phyloP scores from a whole-genome alignment of 768 basidiomycete genomes.

The Calocera cornea region DNA sequence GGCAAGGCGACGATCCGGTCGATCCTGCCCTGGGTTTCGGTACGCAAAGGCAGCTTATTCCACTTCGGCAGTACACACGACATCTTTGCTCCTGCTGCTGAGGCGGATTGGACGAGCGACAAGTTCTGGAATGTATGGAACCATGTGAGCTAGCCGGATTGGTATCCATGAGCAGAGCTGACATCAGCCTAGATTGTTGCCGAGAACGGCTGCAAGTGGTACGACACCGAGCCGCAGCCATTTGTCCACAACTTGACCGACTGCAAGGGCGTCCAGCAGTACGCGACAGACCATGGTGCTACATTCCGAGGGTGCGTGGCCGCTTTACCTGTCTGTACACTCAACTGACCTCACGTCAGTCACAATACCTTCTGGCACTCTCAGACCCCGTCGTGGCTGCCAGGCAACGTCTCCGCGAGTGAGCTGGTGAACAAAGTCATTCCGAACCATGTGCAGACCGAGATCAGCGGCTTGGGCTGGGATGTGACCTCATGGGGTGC shows the following conservation, averaged over 20 bases:
- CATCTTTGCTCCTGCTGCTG: not conserved
- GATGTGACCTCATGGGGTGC: not conserved
- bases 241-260: not conserved
- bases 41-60: not conserved
- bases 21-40: not conserved
- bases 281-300: not conserved
- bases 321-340: not conserved
- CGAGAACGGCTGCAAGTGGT: slow-evolving; percentile 4
- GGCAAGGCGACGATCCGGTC: not conserved
- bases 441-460: not conserved
- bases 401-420: not conserved
- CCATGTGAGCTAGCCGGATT: not conserved
- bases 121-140: not conserved
- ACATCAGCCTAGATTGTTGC: not conserved
- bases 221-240: not conserved
- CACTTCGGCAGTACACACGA: not conserved
- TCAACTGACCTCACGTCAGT: not conserved
- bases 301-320: not conserved
- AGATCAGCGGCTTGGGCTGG: not conserved
- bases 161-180: too few species aligned
- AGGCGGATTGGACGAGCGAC: slow-evolving; percentile 1
- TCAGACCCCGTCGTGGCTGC: not conserved
- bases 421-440: not conserved
- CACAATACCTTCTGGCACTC: slow-evolving; percentile 4
- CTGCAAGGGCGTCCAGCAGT: not conserved